Evolutionary conservation across 345 rosid genomes (phyloP).

Genomic region (Eucalyptus guilfoylei): DNA sequence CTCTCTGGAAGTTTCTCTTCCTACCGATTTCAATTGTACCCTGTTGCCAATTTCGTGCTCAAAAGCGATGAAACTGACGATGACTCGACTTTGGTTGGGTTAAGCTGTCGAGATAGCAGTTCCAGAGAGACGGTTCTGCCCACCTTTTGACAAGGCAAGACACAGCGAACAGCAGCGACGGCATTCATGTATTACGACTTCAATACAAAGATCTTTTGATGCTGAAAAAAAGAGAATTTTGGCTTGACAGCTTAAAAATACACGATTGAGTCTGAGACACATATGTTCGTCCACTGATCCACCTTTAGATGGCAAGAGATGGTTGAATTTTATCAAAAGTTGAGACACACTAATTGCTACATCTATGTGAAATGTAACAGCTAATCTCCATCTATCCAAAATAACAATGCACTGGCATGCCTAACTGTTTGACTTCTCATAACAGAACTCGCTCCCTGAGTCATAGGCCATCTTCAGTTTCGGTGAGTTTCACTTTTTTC

Average conservation of each 20-base stretch:
- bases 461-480: background rate
- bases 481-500: conserved; percentile 19
- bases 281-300: background rate
- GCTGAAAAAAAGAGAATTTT: background rate
- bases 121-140: background rate
- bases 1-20: background rate
- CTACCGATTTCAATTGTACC: background rate
- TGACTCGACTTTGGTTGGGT: background rate
- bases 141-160: background rate
- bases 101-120: background rate
- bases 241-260: background rate
- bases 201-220: background rate
- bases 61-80: background rate
- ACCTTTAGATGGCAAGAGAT: background rate
- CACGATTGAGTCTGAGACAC: background rate
- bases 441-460: background rate
- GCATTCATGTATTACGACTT: background rate
- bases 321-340: background rate
- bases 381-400: background rate
- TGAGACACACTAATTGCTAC: background rate
- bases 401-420: background rate
- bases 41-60: background rate
- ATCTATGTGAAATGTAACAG: background rate
- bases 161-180: background rate
- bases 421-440: background rate